Evolutionary conservation across 2,329 filamentous ascomycete genomes (phyloP), one percentile per base, ranked within the genome.

Genomic region (Helotiales sp.): DNA sequence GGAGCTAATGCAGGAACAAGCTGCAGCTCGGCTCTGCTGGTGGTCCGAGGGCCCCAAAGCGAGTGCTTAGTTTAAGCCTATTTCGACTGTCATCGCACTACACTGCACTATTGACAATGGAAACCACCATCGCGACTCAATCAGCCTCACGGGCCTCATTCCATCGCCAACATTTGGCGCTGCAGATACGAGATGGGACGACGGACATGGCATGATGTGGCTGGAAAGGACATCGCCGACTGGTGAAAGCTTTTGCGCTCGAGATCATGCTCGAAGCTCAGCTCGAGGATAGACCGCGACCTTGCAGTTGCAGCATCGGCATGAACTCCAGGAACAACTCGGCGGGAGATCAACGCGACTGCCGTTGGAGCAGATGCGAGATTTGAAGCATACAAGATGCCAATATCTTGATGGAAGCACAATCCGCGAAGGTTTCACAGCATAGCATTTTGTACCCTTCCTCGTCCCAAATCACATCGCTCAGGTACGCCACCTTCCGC

Each of bases 341-440:
- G 29, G 10, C 46, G 46, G 46, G 27, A 48, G 46, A 48, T 48
- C 46, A 30, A 30, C 44, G 24, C 2, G 24, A 47, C 15, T 47
- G 17, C 44, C 15, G 46, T 48, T 44, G 40, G 8, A n/a, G 12
- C 7, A 22, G 17, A 31, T 17, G 25, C 46, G 15, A 15, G 19
- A 27, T 31, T 25, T 31, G 27, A 29, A 31, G 46, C 46, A 30
- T 47, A 25, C 29, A 25, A 29, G 29, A 31, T 31, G 17, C 44
- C 44, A 47, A 47, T 47, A 47, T 47, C 44, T 47, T 25, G n/a
- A n/a, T 48, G 46, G 29, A 17, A 22, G 13, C 46, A 48, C 46
- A 31, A n/a, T 19, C 27, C 22, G 5, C 46, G 46, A 30, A 48
- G 25, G 46, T 48, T 31, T 7, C 46, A 48, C 46, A n/a, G 46